Evolutionary conservation across 2,329 filamentous ascomycete genomes (phyloP).

Genomic region (Aureobasidium sp.): DNA sequence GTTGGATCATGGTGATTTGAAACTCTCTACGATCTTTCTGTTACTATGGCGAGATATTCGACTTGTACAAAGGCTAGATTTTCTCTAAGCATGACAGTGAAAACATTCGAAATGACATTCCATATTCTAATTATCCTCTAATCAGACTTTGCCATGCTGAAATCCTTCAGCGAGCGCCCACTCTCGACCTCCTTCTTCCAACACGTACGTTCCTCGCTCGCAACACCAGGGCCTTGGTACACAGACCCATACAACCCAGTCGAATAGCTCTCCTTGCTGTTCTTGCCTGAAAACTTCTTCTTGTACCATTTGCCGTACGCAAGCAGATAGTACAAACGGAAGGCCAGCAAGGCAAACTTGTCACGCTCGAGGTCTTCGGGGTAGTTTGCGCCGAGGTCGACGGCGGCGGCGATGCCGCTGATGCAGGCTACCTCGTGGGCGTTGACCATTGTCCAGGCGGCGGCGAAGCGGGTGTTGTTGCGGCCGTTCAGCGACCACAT

Average conservation of each 20-base stretch:
- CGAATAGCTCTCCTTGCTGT: constrained; percentile 49
- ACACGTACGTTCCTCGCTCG: constrained; percentile 44
- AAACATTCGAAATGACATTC: too few relatives aligned
- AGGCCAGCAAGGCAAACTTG: constrained; percentile 53
- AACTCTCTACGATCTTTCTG: too few relatives aligned
- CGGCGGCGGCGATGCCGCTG: constrained; percentile 63
- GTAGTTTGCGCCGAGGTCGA: constrained; percentile 60
- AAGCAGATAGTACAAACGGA: constrained; percentile 56
- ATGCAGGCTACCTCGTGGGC: constrained; percentile 66
- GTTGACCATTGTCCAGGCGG: constrained; percentile 63
- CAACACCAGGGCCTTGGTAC: constrained; percentile 53
- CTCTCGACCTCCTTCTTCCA: constrained; percentile 45
- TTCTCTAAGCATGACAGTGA: too few relatives aligned
- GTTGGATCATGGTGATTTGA: too few relatives aligned
- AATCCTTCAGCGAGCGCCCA: constrained; percentile 27
- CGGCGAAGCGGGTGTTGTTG: constrained; percentile 57
- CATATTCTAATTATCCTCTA: not conserved
- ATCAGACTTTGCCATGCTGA: constrained; percentile 11
- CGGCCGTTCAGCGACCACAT: constrained; percentile 66
- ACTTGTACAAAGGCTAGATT: too few relatives aligned
- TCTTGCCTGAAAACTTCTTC: constrained; percentile 33
- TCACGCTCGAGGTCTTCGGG: constrained; percentile 56
- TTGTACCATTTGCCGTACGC: constrained; percentile 57
- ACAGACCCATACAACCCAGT: constrained; percentile 53
- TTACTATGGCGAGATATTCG: too few relatives aligned